Evolutionary conservation across 768 basidiomycete genomes (phyloP), one percentile per base, ranked within the genome.

Genomic region (Panellus pusillus): DNA sequence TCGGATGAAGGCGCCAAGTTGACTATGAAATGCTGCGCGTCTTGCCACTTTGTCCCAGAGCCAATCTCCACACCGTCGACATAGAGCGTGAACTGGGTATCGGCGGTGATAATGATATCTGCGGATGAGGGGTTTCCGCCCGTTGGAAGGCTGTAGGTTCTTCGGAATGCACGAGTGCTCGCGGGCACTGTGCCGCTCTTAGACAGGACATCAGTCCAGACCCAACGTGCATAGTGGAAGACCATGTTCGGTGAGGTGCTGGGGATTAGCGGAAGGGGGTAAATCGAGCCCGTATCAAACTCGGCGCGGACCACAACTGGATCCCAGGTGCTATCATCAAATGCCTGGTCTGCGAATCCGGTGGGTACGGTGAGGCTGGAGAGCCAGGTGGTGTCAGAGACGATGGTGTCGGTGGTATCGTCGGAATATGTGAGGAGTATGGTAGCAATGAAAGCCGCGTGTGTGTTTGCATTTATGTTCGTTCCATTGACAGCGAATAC

Each of bases 331-430:
- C 43, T 52, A 43, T 52, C 51, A n/a, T 52, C 51, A 17, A 52
- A 52, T 11, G 35, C 20, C 32, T 44, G 44, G 9, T 39, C 6
- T 12, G 36, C 51, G 27, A 37, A 52, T 14, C 51, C 51, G 5
- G 18, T 18, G 15, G 51, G 43, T 7, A 46, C 40, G 4, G 31
- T 27, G 6, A 14, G 7, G 6, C 38, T 44, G 5, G 37, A 42
- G n/a, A 42, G 51, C 51, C 51, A 52, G 7, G 43, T 37, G 36
- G 31, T 44, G 20, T 52, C n/a, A n/a, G n/a, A n/a, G n/a, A n/a
- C n/a, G n/a, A n/a, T n/a, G n/a, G n/a, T n/a, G n/a, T n/a, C n/a
- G n/a, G n/a, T n/a, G n/a, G n/a, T n/a, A n/a, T n/a, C n/a, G n/a
- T n/a, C n/a, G n/a, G n/a, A n/a, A n/a, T n/a, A n/a, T n/a, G n/a